These are phyloP conservation scores for Ustilago cynodontis DNA, from an alignment of 1,284 basidiomycete species.

Conservation along the genomic window DNA sequence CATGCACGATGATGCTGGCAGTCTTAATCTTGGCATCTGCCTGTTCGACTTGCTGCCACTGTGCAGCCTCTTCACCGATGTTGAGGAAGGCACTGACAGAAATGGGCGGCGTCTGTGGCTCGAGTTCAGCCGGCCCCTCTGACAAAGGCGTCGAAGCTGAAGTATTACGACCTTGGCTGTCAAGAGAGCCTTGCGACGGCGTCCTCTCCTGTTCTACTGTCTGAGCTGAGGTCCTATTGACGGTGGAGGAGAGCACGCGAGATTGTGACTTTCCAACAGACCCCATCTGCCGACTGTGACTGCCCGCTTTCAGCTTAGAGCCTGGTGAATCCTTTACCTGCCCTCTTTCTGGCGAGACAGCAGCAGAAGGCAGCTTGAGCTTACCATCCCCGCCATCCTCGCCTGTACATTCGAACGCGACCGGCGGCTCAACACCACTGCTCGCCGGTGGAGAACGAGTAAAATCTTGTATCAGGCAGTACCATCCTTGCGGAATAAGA, in stretches of 20 bases:
- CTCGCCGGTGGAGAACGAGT: slow-evolving; percentile 35
- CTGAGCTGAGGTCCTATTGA: neutral
- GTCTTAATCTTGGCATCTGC: neutral
- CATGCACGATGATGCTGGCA: neutral
- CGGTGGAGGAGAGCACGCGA: neutral
- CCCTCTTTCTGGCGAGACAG: neutral
- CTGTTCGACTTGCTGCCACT: slow-evolving; percentile 11
- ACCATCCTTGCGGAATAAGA: slow-evolving; percentile 60
- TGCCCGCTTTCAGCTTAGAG: neutral
- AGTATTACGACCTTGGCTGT: neutral
- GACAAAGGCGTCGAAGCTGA: neutral
- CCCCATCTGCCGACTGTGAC: neutral
- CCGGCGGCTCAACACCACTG: slow-evolving; percentile 14
- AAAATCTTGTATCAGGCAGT: slow-evolving; percentile 57
- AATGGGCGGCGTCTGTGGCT: slow-evolving; percentile 7
- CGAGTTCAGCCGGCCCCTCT: neutral
- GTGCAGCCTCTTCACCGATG: slow-evolving; percentile 1
- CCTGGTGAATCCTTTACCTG: neutral
- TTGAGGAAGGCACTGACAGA: slow-evolving; percentile 17
- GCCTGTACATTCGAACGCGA: slow-evolving; percentile 4
- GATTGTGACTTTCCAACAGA: slow-evolving; percentile 4
- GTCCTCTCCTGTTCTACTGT: neutral
- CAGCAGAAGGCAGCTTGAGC: slow-evolving; percentile 6
- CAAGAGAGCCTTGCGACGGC: neutral
- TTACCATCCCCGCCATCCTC: neutral